Base-by-base conservation (phyloP, 2,329 filamentous ascomycete species). In the Xylariomycetidae sp. region DNA sequence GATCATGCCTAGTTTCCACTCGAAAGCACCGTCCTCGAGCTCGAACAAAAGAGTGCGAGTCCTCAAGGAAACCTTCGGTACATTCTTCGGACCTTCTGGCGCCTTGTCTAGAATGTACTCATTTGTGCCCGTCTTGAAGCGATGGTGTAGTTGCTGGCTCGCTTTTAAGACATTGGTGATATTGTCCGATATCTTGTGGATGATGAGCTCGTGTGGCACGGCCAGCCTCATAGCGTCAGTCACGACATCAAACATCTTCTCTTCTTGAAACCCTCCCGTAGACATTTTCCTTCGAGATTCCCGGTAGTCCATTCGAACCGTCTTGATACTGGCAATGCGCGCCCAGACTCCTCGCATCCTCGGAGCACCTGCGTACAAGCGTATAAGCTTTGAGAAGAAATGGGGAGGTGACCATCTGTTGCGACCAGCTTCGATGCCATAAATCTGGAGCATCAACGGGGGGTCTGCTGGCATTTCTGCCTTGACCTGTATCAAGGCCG, bases 1-100 rank as follows among this genome's bases (percentile, higher is more conserved):
- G 32, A 98, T 98, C 53, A 88, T 81, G 12, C 89, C 88, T 8
- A 98, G 69, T 56, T 96, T 97, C 86, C 89, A 98, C 58, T 98
- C 92, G 51, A 98, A 98, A 0, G 87, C 83, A 31, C 92, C 90
- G 56, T 98, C 92, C 61, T 98, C 92, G 22, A 98, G 70, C 53
- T 97, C 90, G 38, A 98, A 90, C 3, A 95, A 64, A 16, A 98
- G 70, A 5, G 85, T 85, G 49, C 85, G 85, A 34, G 83, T 84
- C 32, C 88, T 79, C 8, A 98, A 46, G 0, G 88, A 90, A 15
- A 98, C 69, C 53, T 86, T 90, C 2, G 92, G 92, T 0, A 98
- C 80, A 28, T 77, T 69, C 57, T 94, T 97, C 1, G 94, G 88
- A 0, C 74, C 82, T 59, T 95, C 88, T 0, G 92, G 88, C 8